These are phyloP conservation scores for Terana coerulea DNA, from an alignment of 768 basidiomycete genomes.

Conservation along the genomic window DNA sequence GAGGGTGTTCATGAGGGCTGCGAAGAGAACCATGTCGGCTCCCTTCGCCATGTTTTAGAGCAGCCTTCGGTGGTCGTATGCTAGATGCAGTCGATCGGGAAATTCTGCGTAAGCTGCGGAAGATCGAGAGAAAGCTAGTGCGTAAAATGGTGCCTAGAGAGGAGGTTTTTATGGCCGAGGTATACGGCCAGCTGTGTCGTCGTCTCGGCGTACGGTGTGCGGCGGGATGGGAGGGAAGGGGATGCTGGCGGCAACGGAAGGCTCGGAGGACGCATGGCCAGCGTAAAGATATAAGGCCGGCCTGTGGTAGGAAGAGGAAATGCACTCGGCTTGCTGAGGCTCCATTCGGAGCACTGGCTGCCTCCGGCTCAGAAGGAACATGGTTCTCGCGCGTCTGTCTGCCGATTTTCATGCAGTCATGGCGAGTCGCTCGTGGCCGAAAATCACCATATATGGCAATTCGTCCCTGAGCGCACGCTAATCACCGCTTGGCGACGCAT, in stretches of 20 bases:
- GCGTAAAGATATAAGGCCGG: neutral
- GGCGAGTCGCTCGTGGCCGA: neutral
- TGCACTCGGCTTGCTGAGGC: neutral
- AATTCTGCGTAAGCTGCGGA: no score
- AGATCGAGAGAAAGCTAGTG: neutral
- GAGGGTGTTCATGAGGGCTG: conserved; percentile 5
- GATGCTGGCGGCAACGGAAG: neutral
- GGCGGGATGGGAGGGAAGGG: neutral
- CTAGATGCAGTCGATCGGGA: no score
- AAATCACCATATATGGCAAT: neutral
- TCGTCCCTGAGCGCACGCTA: neutral
- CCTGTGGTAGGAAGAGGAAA: neutral
- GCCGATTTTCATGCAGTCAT: neutral
- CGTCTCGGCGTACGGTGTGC: neutral
- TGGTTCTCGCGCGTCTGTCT: neutral
- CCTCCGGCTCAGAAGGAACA: neutral
- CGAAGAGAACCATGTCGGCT: neutral
- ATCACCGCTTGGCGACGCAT: neutral
- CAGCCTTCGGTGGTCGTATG: no score
- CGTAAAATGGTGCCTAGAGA: neutral
- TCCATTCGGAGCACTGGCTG: neutral
- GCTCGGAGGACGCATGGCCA: neutral
- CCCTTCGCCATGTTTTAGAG: no score
- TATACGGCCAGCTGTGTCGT: neutral
- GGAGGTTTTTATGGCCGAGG: neutral